Evolutionary conservation across 2,329 filamentous ascomycete genomes (phyloP), one percentile per base, ranked within the genome.

Genomic region (Monascus ruber): DNA sequence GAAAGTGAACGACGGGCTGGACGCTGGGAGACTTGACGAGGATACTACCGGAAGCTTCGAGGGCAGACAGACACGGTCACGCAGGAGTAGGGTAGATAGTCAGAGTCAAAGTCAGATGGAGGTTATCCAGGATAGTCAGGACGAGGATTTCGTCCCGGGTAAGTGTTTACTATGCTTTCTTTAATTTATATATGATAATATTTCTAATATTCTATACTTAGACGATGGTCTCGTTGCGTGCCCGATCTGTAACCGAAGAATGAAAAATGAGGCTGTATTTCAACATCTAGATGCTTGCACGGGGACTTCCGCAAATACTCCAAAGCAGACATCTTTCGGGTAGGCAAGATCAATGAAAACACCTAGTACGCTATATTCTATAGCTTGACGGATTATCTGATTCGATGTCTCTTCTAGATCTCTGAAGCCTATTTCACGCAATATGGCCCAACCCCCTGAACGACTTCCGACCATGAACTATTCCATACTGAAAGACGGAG

Each of bases 401-500:
- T 11, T 11, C 5, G n/a, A n/a, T 6, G 24, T 8, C 17, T 17
- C 17, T 17, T 17, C 28, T 29, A 29, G 28, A 42, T 49, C 35
- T 37, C 41, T 41, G 43, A 28, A 46, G 17, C 38, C 40, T 31
- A 43, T 34, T 25, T 33, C 42, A 40, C 49, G 41, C 38, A 42
- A 10, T 34, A 48, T 56, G 25, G 48, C 42, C 47, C 57, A 62
- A 69, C 50, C 62, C 28, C 66, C 69, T 24, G 79, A 86, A 36
- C 76, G 83, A 28, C 68, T 95, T 6, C 83, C 91, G 0, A 77
- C 84, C 6, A 70, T 95, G 11, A 91, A 85, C 53, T 96, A 95
- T 60, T 82, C 81, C 24, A 74, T 94, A 57, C 65, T 94, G n/a
- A 94, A 82, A 56, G 89, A 96, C 24, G 67, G 63, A 1, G 74